Percentiles rank a stretch among this genome's conserved stretches.
Evolutionary conservation across 192 early-diverging fungal genomes (phyloP).

Genomic region (Podila horticola): DNA sequence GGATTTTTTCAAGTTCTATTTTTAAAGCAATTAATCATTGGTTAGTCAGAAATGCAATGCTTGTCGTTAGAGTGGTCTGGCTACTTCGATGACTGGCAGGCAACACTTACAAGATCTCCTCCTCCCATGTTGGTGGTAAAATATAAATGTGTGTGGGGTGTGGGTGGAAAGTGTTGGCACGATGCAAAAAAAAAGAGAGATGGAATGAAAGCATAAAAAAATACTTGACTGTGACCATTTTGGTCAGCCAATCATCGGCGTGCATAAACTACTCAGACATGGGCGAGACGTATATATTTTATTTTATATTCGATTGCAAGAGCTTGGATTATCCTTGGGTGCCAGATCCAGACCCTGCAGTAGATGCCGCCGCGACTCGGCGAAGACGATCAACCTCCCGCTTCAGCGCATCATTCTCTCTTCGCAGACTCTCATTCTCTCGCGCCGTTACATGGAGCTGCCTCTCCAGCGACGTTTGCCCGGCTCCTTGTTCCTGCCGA

Average conservation of each 20-base stretch:
- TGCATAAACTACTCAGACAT: background rate
- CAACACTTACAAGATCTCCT: slow-evolving; percentile 56
- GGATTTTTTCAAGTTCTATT: slow-evolving; percentile 92
- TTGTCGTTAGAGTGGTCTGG: background rate
- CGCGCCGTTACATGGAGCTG: slow-evolving; percentile 34
- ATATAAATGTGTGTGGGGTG: background rate
- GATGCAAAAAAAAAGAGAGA: background rate
- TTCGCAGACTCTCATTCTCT: slow-evolving; percentile 49
- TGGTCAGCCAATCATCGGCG: too few species aligned
- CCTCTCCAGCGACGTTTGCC: slow-evolving; percentile 9
- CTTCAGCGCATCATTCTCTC: slow-evolving; percentile 47
- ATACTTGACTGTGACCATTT: background rate
- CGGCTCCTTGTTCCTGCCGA: slow-evolving; percentile 9
- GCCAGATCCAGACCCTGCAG: too few species aligned
- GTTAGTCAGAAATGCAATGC: background rate
- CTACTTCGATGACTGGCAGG: background rate
- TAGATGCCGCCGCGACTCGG: background rate
- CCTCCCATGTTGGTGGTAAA: slow-evolving; percentile 54
- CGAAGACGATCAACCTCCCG: slow-evolving; percentile 22
- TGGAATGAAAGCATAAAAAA: background rate
- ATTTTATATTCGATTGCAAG: background rate
- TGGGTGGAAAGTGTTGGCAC: background rate
- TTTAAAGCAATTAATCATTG: background rate
- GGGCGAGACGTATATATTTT: background rate
- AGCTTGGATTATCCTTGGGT: too few species aligned